Conservation (phyloP, 192 early-diverging fungal species). For the Umbelopsis sp. region DNA sequence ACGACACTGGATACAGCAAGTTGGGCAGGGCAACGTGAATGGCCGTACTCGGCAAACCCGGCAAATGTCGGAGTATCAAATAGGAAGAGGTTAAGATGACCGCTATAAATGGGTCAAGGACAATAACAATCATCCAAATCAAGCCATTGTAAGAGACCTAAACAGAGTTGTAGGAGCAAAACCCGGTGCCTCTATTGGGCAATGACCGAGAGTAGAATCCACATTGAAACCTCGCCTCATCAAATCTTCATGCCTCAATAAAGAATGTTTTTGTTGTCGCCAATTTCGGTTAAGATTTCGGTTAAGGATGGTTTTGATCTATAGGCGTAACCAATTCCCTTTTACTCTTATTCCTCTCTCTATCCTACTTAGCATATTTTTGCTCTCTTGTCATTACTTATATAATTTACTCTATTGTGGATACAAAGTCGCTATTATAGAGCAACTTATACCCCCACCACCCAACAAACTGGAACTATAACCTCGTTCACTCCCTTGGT, state of each 20-base stretch:
- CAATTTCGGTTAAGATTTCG: constrained; percentile 5
- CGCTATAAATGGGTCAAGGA: not conserved
- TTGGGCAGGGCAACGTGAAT: too few relatives aligned
- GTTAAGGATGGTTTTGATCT: not conserved
- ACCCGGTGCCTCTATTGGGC: constrained; percentile 14
- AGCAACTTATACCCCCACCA: not conserved
- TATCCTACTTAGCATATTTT: not conserved
- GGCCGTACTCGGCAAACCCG: not conserved
- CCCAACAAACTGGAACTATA: not conserved
- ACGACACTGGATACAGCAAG: not conserved
- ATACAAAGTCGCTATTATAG: not conserved
- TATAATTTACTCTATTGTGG: not conserved
- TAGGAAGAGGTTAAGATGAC: not conserved
- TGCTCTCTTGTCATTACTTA: not conserved
- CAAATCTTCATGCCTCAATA: not conserved
- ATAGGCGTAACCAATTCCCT: not conserved
- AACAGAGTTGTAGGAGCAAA: not conserved
- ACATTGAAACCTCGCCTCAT: not conserved
- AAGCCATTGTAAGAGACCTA: not conserved
- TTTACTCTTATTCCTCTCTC: not conserved
- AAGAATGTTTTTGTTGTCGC: constrained; percentile 19
- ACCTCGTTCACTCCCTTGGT: not conserved
- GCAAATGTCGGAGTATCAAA: not conserved
- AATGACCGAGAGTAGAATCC: not conserved
- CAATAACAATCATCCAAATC: constrained; percentile 15